Base-by-base conservation (phyloP, 2,329 filamentous ascomycete genomes). In the Colletotrichum sp. region DNA sequence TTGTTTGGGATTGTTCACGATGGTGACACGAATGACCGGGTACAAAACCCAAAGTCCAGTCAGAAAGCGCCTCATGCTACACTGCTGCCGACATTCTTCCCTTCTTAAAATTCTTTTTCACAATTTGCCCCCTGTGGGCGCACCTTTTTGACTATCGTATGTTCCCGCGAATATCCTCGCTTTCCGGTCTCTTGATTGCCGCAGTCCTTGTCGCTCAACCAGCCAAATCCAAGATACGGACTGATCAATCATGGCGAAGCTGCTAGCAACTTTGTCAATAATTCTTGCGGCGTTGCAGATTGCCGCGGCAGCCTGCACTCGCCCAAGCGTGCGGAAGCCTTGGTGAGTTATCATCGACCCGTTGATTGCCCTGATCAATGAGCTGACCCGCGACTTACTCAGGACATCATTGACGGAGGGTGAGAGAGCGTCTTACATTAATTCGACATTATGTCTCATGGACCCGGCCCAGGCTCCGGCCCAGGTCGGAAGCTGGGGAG, bases 391-490 rank as follows among this genome's bases (percentile, higher is more conserved):
- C 8, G 26, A 26, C 8, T 28, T 28, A 0, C 55, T 0, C 1
- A 68, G 65, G 65, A 39, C 65, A 7, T 24, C 65, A 9, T 2
- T 68, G 9, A 59, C 48, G 0, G 48, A 57, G 1, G n/a, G 6
- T 2, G n/a, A 68, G 24, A 24, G 48, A 36, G 44, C 26, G 0
- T 36, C 48, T 2, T 68, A 68, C 8, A 15, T 68, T 8, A 36
- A 57, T 24, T 28, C 65, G 13, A 68, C 48, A 1, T 32, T 68
- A 32, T 68, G 65, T 5, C 65, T 68, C 12, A 68, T 68, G 65
- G 65, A 68, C 30, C 48, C 65, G 8, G 1, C 7, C 3, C 65
- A 10, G 24, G 48, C 48, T 7, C 65, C 65, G n/a, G 65, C 65
- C 30, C 22, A 26, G 0, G 48, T 18, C 0, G 28, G 44, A 15